Conservation (phyloP, 2,329 filamentous ascomycete genomes). For the Neurospora sp. region DNA sequence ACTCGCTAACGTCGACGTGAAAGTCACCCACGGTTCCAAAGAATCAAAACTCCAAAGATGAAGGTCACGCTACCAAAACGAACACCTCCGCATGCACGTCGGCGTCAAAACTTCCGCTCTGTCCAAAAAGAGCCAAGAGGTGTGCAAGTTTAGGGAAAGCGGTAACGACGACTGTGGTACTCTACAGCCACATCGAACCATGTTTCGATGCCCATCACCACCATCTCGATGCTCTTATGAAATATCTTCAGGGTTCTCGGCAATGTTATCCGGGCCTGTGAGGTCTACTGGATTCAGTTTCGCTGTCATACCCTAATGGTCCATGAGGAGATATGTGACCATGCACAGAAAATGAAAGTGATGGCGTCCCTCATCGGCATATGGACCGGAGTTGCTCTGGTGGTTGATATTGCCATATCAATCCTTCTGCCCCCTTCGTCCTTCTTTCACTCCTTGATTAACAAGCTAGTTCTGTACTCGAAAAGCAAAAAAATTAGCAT, state of each 20-base stretch:
- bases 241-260: conserved; percentile 4
- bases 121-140: not conserved
- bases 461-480: not conserved
- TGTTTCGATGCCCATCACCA: not conserved
- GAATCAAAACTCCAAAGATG: not conserved
- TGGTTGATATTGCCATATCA: conserved; percentile 1
- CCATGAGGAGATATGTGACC: not conserved
- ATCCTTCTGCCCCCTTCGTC: not conserved
- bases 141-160: not conserved
- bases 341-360: not conserved
- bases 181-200: not conserved
- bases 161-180: not conserved
- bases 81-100: not conserved
- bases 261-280: conserved; percentile 10
- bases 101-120: not conserved
- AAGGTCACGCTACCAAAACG: not conserved
- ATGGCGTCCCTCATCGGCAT: conserved; percentile 5
- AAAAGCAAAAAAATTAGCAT: conserved; percentile 1
- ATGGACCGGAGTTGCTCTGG: conserved; percentile 4
- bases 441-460: not conserved
- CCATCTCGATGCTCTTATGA: not conserved
- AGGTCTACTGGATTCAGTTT: not conserved
- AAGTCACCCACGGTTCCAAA: not conserved
- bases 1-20: not conserved
- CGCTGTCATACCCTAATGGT: not conserved